A percentile compares a stretch with the other conserved stretches of the same genome.
Evolutionary conservation across 805 yeast species (phyloP).

Genomic region (Tetrapisispora taiwanensis): DNA sequence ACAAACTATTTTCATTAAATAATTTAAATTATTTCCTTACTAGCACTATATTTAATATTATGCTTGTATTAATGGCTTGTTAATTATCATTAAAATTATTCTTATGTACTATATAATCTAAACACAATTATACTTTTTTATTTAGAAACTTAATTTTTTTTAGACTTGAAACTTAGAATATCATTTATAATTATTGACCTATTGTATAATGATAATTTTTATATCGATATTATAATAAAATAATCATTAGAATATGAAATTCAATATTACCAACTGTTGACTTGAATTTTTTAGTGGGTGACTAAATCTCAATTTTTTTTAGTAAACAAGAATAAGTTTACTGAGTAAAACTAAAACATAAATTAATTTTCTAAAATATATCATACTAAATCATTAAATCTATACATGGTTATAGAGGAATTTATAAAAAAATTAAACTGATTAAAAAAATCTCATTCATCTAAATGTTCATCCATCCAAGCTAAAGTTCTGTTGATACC

Average conservation of each 20-base stretch:
- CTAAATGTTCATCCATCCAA: conserved; percentile 69
- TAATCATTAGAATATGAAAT: too few relatives aligned
- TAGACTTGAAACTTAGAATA: too few relatives aligned
- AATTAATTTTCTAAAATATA: not conserved
- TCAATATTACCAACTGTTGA: too few relatives aligned
- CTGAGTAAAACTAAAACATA: too few relatives aligned
- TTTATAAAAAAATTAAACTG: not conserved
- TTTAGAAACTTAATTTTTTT: not conserved
- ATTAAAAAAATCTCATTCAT: not conserved
- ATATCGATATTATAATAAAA: too few relatives aligned
- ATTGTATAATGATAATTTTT: too few relatives aligned
- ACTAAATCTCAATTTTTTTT: too few relatives aligned
- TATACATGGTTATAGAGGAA: not conserved
- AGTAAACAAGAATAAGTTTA: too few relatives aligned
- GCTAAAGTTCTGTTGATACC: conserved; percentile 73
- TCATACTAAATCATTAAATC: not conserved
- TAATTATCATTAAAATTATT: not conserved
- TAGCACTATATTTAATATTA: not conserved
- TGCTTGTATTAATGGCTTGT: not conserved
- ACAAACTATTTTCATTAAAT: not conserved
- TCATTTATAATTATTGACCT: too few relatives aligned
- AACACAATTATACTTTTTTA: not conserved
- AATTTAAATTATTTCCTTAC: not conserved
- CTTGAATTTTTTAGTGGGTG: too few relatives aligned
- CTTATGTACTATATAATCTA: not conserved